A percentile compares a stretch with the other conserved stretches of the same genome.
phyloP scores from a whole-genome alignment of 306 rosid species.

The Hippophae gyantsensis region DNA sequence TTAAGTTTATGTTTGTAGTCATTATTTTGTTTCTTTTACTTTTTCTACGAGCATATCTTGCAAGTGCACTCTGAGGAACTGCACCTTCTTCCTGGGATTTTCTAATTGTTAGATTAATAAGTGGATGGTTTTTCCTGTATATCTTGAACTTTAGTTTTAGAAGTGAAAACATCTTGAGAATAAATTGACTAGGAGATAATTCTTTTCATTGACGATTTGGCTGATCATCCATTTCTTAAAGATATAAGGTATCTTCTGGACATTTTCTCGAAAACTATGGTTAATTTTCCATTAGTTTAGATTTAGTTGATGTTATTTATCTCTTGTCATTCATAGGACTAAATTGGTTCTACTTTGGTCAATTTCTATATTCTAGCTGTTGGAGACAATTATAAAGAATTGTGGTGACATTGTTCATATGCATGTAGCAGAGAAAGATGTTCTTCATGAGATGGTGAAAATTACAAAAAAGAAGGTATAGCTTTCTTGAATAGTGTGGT shows the following conservation, averaged over 20 bases:
- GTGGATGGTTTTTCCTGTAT: not conserved
- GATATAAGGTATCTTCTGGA: too few relatives aligned
- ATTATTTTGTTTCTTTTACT: not conserved
- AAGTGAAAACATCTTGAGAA: not conserved
- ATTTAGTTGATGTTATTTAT: conserved; percentile 1
- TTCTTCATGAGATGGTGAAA: conserved; percentile 92
- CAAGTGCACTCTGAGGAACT: not conserved
- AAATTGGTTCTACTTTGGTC: conserved; percentile 35
- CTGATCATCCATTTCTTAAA: too few relatives aligned
- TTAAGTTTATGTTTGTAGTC: conserved; percentile 1
- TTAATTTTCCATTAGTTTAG: not conserved
- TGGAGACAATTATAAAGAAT: conserved; percentile 89
- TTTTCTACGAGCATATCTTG: not conserved
- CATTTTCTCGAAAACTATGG: not conserved
- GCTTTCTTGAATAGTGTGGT: conserved; percentile 17
- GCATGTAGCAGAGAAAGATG: conserved; percentile 95
- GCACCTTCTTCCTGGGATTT: not conserved
- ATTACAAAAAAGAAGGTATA: conserved; percentile 81
- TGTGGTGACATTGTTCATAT: conserved; percentile 97
- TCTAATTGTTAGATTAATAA: not conserved
- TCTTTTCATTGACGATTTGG: too few relatives aligned
- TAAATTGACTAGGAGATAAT: not conserved
- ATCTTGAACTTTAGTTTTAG: not conserved
- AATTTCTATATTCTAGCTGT: conserved; percentile 49
- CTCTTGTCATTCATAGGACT: conserved; percentile 20